phyloP scores from a whole-genome alignment of 352 stramenopile genomes.

The Phytopythium litorale region DNA sequence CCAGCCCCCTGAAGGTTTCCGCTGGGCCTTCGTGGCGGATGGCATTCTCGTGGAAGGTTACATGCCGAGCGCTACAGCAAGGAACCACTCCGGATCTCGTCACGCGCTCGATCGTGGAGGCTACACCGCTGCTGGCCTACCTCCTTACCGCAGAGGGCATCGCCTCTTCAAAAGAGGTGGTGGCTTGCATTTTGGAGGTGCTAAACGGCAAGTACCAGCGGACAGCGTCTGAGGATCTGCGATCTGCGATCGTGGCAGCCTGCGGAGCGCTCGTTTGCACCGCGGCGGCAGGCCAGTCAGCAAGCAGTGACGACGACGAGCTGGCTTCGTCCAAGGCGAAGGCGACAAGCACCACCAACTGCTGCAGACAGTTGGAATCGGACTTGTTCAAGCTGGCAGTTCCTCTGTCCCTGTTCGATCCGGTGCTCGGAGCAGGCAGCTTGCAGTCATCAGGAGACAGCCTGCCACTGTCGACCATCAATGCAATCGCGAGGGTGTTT shows the following conservation, averaged over 20 bases:
- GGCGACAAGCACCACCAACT: neutral
- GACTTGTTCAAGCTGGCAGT: conserved; percentile 18
- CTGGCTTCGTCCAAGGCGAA: neutral
- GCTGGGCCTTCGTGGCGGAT: conserved; percentile 37
- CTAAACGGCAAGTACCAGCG: conserved; percentile 28
- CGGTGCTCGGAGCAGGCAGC: conserved; percentile 3
- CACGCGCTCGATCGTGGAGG: conserved; percentile 29
- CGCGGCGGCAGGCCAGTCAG: conserved; percentile 14
- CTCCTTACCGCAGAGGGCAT: conserved; percentile 32
- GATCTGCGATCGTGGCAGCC: conserved; percentile 22
- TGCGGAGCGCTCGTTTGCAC: conserved; percentile 38
- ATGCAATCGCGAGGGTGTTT: conserved; percentile 30
- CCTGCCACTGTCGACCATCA: conserved; percentile 19
- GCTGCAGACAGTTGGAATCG: neutral
- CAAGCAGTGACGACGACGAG: neutral
- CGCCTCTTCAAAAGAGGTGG: conserved; percentile 31
- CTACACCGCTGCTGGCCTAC: conserved; percentile 36
- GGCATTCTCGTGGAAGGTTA: conserved; percentile 34
- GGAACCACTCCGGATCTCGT: conserved; percentile 17
- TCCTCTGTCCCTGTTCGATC: conserved; percentile 26
- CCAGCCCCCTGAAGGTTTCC: conserved; percentile 22
- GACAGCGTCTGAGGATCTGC: conserved; percentile 21
- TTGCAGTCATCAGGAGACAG: conserved; percentile 1
- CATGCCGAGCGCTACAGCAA: conserved; percentile 29
- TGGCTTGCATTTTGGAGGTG: conserved; percentile 36